Evolutionary conservation across 495 filamentous ascomycete genomes (phyloP).

Genomic region (Penicilliopsis zonata): DNA sequence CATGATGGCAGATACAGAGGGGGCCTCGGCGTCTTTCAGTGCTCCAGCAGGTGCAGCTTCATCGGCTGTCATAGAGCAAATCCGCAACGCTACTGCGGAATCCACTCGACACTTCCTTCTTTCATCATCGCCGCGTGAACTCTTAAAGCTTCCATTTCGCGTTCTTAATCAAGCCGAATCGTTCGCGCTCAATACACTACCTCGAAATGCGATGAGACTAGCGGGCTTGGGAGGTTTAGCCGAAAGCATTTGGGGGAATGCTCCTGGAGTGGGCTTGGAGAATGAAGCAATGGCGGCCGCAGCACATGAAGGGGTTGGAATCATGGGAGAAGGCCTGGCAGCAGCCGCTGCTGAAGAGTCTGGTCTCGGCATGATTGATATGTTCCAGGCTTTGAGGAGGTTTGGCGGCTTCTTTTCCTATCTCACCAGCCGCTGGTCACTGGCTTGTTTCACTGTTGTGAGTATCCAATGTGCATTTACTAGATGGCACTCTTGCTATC

Average conservation of each 20-base stretch:
- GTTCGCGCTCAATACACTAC: slow-evolving; percentile 25
- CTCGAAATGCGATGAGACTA: slow-evolving; percentile 21
- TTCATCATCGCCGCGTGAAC: slow-evolving; percentile 21
- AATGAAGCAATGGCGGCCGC: slow-evolving; percentile 15
- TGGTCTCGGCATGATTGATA: slow-evolving; percentile 21
- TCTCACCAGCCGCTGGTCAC: slow-evolving; percentile 85
- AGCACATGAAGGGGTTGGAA: slow-evolving; percentile 18
- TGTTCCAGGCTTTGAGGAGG: slow-evolving; percentile 35
- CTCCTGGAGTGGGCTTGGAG: slow-evolving; percentile 10
- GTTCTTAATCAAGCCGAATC: slow-evolving; percentile 24
- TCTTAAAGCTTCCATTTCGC: slow-evolving; percentile 24
- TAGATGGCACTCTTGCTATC: neutral
- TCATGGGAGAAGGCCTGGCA: slow-evolving; percentile 15
- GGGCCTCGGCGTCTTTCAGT: neutral
- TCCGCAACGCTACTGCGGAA: slow-evolving; percentile 10
- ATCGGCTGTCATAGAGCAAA: neutral
- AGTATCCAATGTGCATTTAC: slow-evolving; percentile 5
- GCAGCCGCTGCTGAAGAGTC: slow-evolving; percentile 17
- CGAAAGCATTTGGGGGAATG: slow-evolving; percentile 15
- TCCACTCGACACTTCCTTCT: slow-evolving; percentile 13
- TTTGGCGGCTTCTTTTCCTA: slow-evolving; percentile 87
- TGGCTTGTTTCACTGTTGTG: slow-evolving; percentile 71
- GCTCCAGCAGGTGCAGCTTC: neutral
- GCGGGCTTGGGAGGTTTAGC: slow-evolving; percentile 16
- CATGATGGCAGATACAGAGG: neutral